Evolutionary conservation across 106 monocot species (phyloP).

Genomic region (Agapanthus africanus): DNA sequence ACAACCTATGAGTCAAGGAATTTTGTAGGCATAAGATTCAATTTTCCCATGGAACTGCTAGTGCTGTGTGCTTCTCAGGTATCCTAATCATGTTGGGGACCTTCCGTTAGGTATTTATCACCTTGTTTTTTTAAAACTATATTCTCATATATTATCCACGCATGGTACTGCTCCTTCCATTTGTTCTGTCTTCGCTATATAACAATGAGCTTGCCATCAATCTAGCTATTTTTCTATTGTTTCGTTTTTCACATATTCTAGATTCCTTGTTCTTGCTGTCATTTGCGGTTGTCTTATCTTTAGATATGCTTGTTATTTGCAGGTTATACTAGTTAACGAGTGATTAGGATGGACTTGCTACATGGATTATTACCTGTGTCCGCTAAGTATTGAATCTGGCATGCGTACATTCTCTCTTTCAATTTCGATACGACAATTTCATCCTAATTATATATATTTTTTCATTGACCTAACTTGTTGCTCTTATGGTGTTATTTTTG

Average conservation of each 20-base stretch:
- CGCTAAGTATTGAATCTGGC: not conserved
- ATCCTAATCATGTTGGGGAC: not conserved
- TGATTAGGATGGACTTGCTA: not conserved
- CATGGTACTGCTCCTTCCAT: not conserved
- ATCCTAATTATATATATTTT: not conserved
- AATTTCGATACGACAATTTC: conserved; percentile 1
- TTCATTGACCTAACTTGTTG: too few relatives aligned
- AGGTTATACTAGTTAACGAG: not conserved
- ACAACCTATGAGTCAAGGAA: too few relatives aligned
- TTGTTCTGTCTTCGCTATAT: not conserved
- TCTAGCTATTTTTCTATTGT: not conserved
- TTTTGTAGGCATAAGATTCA: too few relatives aligned
- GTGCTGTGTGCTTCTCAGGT: not conserved
- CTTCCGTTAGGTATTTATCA: not conserved
- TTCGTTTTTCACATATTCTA: not conserved
- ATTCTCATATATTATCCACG: not conserved
- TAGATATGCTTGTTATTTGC: not conserved
- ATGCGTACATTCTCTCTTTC: not conserved
- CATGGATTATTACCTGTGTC: not conserved
- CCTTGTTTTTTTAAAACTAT: not conserved
- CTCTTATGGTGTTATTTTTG: not conserved
- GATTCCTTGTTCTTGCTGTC: not conserved
- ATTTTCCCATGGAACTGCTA: not conserved
- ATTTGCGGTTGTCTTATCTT: not conserved
- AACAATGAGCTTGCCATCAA: not conserved